Evolutionary conservation across 805 yeast species (phyloP).

Genomic region (Zygoascus tannicola): DNA sequence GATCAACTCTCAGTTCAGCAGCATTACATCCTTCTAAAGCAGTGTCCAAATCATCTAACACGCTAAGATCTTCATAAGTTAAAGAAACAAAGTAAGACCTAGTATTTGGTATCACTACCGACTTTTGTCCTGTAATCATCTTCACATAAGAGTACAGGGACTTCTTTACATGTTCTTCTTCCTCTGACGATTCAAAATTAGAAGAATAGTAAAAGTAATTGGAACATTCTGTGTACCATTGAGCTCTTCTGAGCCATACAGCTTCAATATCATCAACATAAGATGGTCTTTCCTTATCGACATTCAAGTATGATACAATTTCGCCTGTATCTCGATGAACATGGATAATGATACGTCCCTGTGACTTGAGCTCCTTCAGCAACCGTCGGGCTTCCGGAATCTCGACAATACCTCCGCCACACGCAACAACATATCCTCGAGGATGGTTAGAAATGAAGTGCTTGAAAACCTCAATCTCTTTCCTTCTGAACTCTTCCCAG

Average conservation of each 20-base stretch:
- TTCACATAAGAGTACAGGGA: slow-evolving; percentile 51
- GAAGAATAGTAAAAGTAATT: slow-evolving; percentile 70
- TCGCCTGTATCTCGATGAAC: slow-evolving; percentile 80
- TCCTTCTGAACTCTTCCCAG: slow-evolving; percentile 79
- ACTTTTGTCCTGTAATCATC: slow-evolving; percentile 49
- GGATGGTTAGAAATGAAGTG: slow-evolving; percentile 37
- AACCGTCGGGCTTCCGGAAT: slow-evolving; percentile 53
- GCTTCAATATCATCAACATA: slow-evolving; percentile 66
- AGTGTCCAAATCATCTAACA: slow-evolving; percentile 39
- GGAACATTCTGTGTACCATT: slow-evolving; percentile 71
- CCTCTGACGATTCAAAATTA: slow-evolving; percentile 48
- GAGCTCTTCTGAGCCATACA: slow-evolving; percentile 79
- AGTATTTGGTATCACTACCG: slow-evolving; percentile 33
- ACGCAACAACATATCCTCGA: slow-evolving; percentile 62
- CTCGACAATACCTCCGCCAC: slow-evolving; percentile 97
- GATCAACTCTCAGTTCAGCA: slow-evolving; percentile 75
- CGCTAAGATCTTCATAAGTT: slow-evolving; percentile 53
- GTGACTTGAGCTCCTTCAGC: slow-evolving; percentile 46
- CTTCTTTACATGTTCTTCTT: slow-evolving; percentile 47
- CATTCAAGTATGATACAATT: slow-evolving; percentile 62
- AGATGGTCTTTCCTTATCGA: slow-evolving; percentile 83
- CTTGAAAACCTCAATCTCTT: slow-evolving; percentile 51
- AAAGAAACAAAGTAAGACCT: slow-evolving; percentile 62
- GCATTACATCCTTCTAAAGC: slow-evolving; percentile 67
- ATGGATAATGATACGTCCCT: slow-evolving; percentile 76